These are phyloP conservation scores for Dryas drummondii DNA, from an alignment of 306 rosid species.

Conservation along the genomic window DNA sequence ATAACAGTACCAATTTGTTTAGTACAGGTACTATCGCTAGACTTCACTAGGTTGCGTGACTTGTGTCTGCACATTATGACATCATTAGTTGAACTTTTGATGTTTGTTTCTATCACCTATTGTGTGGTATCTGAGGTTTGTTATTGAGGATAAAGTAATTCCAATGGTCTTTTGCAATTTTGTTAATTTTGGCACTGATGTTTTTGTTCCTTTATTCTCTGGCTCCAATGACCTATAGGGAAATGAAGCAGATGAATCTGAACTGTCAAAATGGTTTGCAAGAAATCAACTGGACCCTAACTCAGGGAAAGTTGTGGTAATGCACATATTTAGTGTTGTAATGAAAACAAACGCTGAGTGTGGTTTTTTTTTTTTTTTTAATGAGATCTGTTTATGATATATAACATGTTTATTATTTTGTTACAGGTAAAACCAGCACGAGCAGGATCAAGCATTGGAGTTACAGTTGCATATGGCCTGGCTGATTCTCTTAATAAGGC, in stretches of 20 bases:
- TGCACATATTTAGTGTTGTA: slow-evolving; percentile 33
- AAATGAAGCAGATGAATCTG: slow-evolving; percentile 47
- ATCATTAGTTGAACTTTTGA: neutral
- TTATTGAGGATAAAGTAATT: slow-evolving; percentile 6
- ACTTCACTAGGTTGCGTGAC: neutral
- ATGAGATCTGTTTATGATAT: slow-evolving; percentile 10
- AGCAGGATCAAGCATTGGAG: slow-evolving; percentile 98
- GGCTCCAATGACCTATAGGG: slow-evolving; percentile 48
- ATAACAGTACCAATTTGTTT: slow-evolving; percentile 68
- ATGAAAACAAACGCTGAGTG: slow-evolving; percentile 10
- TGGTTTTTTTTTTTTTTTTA: slow-evolving; percentile 19
- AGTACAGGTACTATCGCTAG: slow-evolving; percentile 56
- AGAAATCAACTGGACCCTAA: slow-evolving; percentile 60
- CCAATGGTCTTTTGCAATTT: neutral
- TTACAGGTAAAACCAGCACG: slow-evolving; percentile 84
- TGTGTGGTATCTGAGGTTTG: neutral
- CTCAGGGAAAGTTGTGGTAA: slow-evolving; percentile 90
- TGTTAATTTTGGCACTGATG: neutral
- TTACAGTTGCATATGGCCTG: slow-evolving; percentile 85
- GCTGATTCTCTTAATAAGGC: slow-evolving; percentile 71
- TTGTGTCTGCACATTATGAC: neutral
- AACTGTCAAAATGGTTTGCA: slow-evolving; percentile 77
- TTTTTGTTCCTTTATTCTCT: slow-evolving; percentile 17
- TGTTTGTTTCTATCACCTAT: neutral
- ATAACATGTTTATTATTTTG: slow-evolving; percentile 13